Evolutionary conservation across 2,329 filamentous ascomycete species (phyloP), one percentile per base, ranked within the genome.

Genomic region (Monilinia fructicola): DNA sequence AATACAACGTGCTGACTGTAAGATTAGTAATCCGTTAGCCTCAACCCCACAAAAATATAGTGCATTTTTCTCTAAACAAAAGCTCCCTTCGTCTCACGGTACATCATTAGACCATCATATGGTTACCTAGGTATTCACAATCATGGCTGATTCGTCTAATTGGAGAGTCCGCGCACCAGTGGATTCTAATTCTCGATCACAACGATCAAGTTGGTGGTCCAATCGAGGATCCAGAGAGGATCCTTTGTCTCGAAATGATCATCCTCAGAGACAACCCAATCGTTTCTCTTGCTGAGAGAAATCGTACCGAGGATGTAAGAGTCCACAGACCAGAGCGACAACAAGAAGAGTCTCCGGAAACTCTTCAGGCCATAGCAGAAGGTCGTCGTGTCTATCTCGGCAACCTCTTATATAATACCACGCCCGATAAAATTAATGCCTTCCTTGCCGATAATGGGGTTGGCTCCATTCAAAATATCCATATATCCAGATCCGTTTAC

Each of bases 341-440:
- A 23, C 40, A 46, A 1, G 61, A 64, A 6, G 61, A 64, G 2
- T 60, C 44, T 1, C 14, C 26, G 21, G 38, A 48, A 44, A 46
- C 52, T 6, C 21, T 46, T 0, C n/a, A 42, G 18, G 21, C 61
- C 2, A 56, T 56, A 4, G 52, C 52, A 4, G 16, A 64, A 54
- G 61, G 61, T 10, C 61, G 61, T 18, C 52, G 61, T 23, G 42
- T 56, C 2, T 64, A 56, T 56, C 40, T 64, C 11, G 61, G 61
- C 10, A 64, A 64, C 14, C 28, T 64, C 14, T 16, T 56, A 4
- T 56, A 64, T 21, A 26, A 14, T 10, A 56, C 52, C 12, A 64
- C 61, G 3, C 50, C 53, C 18, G 28, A 64, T 31, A 14, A 9
- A 3, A 21, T 64, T 11, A 14, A 64, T 44, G 38, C 10, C 7